Base-by-base conservation (phyloP, 2,329 filamentous ascomycete species). In the Zopfia rhizophila region DNA sequence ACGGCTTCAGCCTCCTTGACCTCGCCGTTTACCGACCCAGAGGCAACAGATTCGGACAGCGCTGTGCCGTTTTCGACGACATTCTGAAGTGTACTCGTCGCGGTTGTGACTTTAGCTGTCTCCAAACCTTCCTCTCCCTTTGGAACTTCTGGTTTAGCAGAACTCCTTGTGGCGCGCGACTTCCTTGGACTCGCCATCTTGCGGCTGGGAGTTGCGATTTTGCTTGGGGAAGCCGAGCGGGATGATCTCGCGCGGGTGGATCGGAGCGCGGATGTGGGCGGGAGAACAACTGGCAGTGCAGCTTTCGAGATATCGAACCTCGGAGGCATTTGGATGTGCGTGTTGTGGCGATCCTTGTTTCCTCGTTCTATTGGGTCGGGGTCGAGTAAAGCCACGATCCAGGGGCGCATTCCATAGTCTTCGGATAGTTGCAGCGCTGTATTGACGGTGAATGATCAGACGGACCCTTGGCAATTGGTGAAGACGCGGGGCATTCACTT, bases 301-400 rank as follows among this genome's bases (percentile, higher is more conserved):
- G 74, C 70, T 30, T 75, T 73, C 14, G 81, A 75, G 21, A 85
- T 55, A 39, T 89, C 85, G 65, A 89, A 96, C 58, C 85, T 88
- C 16, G 94, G 94, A 32, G 94, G 94, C 17, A 90, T 86, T 12
- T 82, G 75, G 56, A 97, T 96, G 51, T 81, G 83, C 17, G 54
- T 46, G 75, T 90, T 91, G 55, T 86, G 82, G 43, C 90, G 82
- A 55, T 87, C 87, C 55, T 84, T 84, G 18, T 82, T 78, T 40
- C 79, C 81, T 65, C 83, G 82, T 33, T 78, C 78, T 50, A 97
- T 96, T 19, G 91, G 87, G 53, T 87, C 78, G n/a, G 91, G 86
- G 68, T 97, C 93, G 37, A 99, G 82, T 13, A 99, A 82, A n/a
- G 94, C 94, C 45, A 85, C 85, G 58, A 99, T 90, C 94, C 94